phyloP scores from a whole-genome alignment of 441 rosid species.

The Gossypium trilobum region DNA sequence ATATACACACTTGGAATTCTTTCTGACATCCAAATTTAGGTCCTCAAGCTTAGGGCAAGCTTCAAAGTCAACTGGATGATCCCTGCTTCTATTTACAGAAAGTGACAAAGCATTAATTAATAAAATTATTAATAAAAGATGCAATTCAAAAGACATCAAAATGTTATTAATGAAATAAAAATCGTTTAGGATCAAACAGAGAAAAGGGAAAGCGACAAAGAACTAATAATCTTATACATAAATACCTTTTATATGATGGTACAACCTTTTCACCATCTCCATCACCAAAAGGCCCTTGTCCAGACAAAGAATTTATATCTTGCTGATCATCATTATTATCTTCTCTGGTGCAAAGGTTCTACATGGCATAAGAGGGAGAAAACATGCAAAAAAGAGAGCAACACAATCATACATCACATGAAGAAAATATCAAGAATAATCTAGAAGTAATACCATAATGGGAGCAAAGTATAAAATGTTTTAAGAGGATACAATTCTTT shows the following conservation, averaged over 20 bases:
- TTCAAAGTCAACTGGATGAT: conserved; percentile 44
- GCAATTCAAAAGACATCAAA: background rate
- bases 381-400: conserved; percentile 1
- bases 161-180: background rate
- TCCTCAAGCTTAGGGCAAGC: conserved; percentile 67
- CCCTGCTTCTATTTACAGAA: conserved; percentile 32
- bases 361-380: conserved; percentile 17
- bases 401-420: background rate
- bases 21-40: conserved; percentile 60
- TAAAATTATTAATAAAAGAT: conserved; percentile 1
- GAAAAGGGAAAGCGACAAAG: background rate
- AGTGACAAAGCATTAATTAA: conserved; percentile 15
- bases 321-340: conserved; percentile 30
- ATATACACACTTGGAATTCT: conserved; percentile 30
- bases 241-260: conserved; percentile 43
- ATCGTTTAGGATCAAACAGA: background rate
- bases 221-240: conserved; percentile 8
- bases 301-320: conserved; percentile 18
- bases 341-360: conserved; percentile 32
- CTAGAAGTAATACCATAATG: background rate
- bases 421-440: conserved; percentile 2
- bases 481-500: background rate
- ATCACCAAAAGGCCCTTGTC: conserved; percentile 23
- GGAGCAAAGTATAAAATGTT: background rate
- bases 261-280: conserved; percentile 27